Percentiles rank a stretch among this genome's conserved stretches.
phyloP scores from a whole-genome alignment of 148 eudicot species.

The Arbutus unedo region DNA sequence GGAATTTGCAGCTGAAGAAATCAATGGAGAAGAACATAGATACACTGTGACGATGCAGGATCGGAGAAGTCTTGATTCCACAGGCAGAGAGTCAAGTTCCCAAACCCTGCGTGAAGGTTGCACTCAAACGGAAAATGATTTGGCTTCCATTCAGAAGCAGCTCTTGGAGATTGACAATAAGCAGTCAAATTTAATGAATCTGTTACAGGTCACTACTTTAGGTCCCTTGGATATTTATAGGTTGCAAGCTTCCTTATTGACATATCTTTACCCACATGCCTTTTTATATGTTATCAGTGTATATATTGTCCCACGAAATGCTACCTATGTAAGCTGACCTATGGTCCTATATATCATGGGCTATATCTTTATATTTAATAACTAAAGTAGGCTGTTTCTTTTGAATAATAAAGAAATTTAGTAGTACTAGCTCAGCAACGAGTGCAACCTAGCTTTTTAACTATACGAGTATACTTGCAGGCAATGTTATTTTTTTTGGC shows the following conservation, averaged over 20 bases:
- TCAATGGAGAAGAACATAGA: constrained; percentile 37
- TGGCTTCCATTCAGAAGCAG: constrained; percentile 52
- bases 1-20: constrained; percentile 38
- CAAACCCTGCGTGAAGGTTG: constrained; percentile 42
- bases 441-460: background rate
- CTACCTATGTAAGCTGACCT: background rate
- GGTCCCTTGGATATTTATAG: constrained; percentile 1
- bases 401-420: background rate
- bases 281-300: background rate
- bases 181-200: constrained; percentile 69
- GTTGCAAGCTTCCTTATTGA: background rate
- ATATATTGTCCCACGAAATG: background rate
- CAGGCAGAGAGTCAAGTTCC: constrained; percentile 52
- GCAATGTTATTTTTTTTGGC: background rate
- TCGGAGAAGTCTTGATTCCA: constrained; percentile 73
- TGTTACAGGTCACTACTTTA: constrained; percentile 57
- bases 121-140: constrained; percentile 52
- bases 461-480: background rate
- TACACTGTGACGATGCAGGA: constrained; percentile 41
- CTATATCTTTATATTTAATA: background rate
- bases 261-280: background rate
- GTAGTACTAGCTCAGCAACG: background rate
- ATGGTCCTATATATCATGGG: background rate
- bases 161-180: constrained; percentile 74
- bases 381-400: background rate